These are phyloP conservation scores for Candida tammaniensis DNA, from an alignment of 805 yeast species.

Conservation along the genomic window DNA sequence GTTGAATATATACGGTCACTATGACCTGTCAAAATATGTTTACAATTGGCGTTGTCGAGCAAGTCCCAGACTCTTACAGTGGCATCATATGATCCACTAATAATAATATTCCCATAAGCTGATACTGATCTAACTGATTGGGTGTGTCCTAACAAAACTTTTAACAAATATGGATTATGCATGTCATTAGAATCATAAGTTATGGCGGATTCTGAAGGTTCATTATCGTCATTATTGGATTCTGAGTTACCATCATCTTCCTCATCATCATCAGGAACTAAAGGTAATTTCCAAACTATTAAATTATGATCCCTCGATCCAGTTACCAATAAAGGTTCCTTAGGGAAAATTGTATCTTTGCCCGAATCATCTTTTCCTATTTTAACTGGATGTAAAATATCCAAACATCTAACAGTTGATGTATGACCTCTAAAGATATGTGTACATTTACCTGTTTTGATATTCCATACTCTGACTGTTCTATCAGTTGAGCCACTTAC, in stretches of 20 bases:
- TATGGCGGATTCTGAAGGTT: constrained; percentile 13
- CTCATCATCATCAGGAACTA: constrained; percentile 28
- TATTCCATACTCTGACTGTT: constrained; percentile 91
- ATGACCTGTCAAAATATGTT: constrained; percentile 77
- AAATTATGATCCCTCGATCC: constrained; percentile 46
- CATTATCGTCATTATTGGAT: neutral
- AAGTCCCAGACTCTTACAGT: constrained; percentile 93
- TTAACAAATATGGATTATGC: constrained; percentile 62
- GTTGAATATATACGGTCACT: constrained; percentile 87
- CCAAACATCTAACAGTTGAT: constrained; percentile 89
- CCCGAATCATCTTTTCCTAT: constrained; percentile 64
- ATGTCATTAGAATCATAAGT: constrained; percentile 35
- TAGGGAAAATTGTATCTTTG: constrained; percentile 54
- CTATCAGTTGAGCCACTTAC: constrained; percentile 96
- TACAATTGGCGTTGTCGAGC: constrained; percentile 62
- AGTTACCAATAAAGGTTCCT: constrained; percentile 59
- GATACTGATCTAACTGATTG: constrained; percentile 74
- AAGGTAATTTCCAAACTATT: constrained; percentile 56
- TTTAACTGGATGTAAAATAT: constrained; percentile 66
- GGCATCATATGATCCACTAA: constrained; percentile 89
- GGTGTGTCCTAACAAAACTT: constrained; percentile 55
- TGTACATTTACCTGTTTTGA: constrained; percentile 79
- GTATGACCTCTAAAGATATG: constrained; percentile 91
- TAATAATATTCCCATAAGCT: constrained; percentile 78
- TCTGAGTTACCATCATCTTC: constrained; percentile 29